Base-by-base conservation (phyloP, 2,329 filamentous ascomycete genomes). In the Tolypocladium sp. region DNA sequence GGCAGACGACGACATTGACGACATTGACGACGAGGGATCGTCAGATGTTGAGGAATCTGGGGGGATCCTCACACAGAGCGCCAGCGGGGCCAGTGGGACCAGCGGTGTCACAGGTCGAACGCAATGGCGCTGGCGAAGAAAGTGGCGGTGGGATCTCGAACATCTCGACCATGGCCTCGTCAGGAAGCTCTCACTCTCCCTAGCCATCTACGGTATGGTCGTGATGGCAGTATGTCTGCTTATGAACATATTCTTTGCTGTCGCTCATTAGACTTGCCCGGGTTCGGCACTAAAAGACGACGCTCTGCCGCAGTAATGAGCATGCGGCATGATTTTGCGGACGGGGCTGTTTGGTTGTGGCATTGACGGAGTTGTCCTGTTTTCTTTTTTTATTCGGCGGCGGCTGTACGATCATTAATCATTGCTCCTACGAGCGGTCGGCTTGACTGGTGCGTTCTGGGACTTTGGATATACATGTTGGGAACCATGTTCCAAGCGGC, bases 221-320 rank as follows among this genome's bases (percentile, higher is more conserved):
- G 92, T 99, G 57, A 97, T 99, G 94, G 76, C 90, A 35, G 87
- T 93, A 55, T 97, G 92, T 70, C 75, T 99, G 66, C 77, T 84
- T 51, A 91, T 92, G 69, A 97, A 97, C 71, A 86, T 89, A 17
- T 89, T 96, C 67, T 92, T 94, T 66, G 80, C 84, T 56, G 82
- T 80, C 58, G 80, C 81, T 59, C 84, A 89, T 75, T 90, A 74
- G 58, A 65, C 38, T 65, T 65, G 61, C 61, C 44, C 38, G 38
- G 35, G 17, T 15, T 27, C 27, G 33, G 5, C 49, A 22, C 15
- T 15, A 25, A 15, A 60, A 30, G 52, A 54, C 46, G 55, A 38
- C 41, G 49, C 52, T 58, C 51, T 51, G 58, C 53, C 41, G 56
- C 53, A 60, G 42, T 54, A 30, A 58, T 30, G 56, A 55, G 27